Conservation (phyloP, 2,329 filamentous ascomycete species). For the Periconia macrospinosa region DNA sequence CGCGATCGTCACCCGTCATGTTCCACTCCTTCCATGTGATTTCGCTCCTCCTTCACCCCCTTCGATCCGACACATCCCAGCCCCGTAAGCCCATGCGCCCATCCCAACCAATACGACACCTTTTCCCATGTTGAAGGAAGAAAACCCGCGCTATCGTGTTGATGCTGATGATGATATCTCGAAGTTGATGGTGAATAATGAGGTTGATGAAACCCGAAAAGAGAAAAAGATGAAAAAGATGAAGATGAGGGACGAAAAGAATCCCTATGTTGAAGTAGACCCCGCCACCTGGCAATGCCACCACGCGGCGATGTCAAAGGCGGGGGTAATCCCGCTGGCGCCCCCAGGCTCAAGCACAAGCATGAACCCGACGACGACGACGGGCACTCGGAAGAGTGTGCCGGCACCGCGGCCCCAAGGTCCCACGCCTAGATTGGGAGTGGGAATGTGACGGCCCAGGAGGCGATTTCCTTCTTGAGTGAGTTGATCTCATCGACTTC, state of each 20-base stretch:
- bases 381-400: background rate
- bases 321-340: background rate
- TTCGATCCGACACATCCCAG: background rate
- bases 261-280: background rate
- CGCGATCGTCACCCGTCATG: too few relatives aligned
- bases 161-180: background rate
- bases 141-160: background rate
- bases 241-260: background rate
- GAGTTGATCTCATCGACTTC: conserved; percentile 79
- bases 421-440: conserved; percentile 67
- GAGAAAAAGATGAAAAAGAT: background rate
- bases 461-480: conserved; percentile 85
- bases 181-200: background rate
- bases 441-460: conserved; percentile 88
- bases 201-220: background rate
- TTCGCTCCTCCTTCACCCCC: background rate
- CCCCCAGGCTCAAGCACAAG: background rate
- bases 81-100: background rate
- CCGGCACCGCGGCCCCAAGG: background rate
- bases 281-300: background rate
- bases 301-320: background rate
- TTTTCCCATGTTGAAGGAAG: background rate
- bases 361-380: background rate
- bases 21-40: too few relatives aligned
- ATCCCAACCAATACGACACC: background rate